Conservation (phyloP, 352 stramenopile genomes). For the Phytopythium aichiense region DNA sequence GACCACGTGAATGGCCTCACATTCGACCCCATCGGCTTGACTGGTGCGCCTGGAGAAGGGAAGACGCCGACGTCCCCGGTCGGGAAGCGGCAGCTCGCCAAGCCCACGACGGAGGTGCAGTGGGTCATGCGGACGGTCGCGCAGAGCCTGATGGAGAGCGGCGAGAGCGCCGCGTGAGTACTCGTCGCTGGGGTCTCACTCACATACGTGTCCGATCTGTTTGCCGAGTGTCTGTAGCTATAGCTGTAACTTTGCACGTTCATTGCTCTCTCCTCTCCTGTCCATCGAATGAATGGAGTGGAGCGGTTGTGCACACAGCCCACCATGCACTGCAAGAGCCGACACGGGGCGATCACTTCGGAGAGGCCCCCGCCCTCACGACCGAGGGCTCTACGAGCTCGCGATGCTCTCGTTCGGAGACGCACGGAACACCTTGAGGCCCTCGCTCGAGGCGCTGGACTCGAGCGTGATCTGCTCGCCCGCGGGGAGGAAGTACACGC, state of each 20-base stretch:
- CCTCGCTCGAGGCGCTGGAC: slow-evolving; percentile 15
- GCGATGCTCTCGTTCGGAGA: slow-evolving; percentile 44
- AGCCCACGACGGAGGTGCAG: slow-evolving; percentile 48
- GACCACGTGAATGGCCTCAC: neutral
- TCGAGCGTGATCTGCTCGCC: slow-evolving; percentile 35
- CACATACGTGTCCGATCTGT: neutral
- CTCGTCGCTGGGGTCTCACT: neutral
- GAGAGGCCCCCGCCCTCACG: neutral
- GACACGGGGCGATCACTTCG: neutral
- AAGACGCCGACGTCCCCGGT: slow-evolving; percentile 7
- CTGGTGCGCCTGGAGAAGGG: neutral
- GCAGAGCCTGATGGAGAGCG: slow-evolving; percentile 61
- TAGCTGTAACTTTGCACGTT: neutral
- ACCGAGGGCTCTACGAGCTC: neutral
- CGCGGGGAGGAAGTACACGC: slow-evolving; percentile 52
- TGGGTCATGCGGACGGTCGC: slow-evolving; percentile 76
- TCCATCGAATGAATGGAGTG: neutral
- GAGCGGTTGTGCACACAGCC: neutral
- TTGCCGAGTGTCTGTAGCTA: neutral
- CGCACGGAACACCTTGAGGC: slow-evolving; percentile 42
- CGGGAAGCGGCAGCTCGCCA: slow-evolving; percentile 9
- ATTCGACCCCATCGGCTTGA: neutral
- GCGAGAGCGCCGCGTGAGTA: slow-evolving; percentile 22
- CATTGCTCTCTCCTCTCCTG: neutral
- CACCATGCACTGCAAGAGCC: neutral